Evolutionary conservation across 1,139 yeast species (phyloP).

Genomic region (Yamadazyma pseudoaaseri): DNA sequence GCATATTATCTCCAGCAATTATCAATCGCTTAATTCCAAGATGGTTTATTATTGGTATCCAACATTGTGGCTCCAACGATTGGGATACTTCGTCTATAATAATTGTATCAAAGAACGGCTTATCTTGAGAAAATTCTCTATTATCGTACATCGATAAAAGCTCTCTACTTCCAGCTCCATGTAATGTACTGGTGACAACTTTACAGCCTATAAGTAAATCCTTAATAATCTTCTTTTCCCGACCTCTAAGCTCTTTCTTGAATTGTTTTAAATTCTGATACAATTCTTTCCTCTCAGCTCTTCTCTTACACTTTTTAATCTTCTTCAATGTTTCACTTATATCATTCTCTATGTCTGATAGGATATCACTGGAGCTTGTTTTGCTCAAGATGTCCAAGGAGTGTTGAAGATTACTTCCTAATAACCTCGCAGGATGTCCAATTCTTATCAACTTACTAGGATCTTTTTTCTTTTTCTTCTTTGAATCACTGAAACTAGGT

Average conservation of each 20-base stretch:
- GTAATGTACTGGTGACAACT: constrained; percentile 80
- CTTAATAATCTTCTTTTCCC: constrained; percentile 65
- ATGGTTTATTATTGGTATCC: constrained; percentile 86
- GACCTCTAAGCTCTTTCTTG: constrained; percentile 61
- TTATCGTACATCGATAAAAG: constrained; percentile 48
- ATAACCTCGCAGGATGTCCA: constrained; percentile 90
- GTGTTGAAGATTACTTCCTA: constrained; percentile 63
- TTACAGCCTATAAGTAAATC: constrained; percentile 60
- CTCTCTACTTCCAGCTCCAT: constrained; percentile 81
- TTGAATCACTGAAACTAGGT: constrained; percentile 22
- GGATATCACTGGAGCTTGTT: constrained; percentile 52
- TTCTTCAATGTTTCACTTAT: constrained; percentile 59
- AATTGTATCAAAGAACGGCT: constrained; percentile 67
- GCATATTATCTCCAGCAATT: constrained; percentile 85
- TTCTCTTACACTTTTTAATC: constrained; percentile 64
- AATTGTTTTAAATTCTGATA: constrained; percentile 70
- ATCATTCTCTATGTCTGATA: constrained; percentile 69
- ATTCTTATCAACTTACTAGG: constrained; percentile 59
- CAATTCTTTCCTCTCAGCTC: constrained; percentile 61
- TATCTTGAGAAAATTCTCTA: constrained; percentile 18
- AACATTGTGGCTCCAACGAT: constrained; percentile 90
- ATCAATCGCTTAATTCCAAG: constrained; percentile 59
- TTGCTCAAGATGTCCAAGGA: constrained; percentile 75
- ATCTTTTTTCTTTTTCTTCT: constrained; percentile 16
- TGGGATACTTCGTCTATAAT: constrained; percentile 96